These are phyloP conservation scores for Tetrahymena borealis DNA, from an alignment of 73 alveolate genomes.

Conservation along the genomic window DNA sequence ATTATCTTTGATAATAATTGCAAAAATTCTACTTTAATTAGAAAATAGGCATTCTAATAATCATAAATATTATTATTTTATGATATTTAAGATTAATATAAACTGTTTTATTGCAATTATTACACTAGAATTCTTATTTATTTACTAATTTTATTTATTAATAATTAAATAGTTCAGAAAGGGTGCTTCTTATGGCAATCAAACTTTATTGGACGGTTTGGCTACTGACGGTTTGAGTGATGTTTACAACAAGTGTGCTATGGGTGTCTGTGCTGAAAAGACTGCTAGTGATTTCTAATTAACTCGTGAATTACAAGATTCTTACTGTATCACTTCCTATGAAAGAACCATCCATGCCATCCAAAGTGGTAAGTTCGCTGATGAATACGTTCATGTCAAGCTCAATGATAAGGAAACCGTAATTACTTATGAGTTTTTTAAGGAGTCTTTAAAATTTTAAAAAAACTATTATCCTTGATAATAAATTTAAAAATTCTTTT, in stretches of 20 bases:
- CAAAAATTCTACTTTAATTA: no score
- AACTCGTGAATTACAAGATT: slow-evolving; percentile 73
- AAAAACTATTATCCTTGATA: background rate
- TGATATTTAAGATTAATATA: no score
- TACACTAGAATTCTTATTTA: no score
- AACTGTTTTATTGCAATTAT: no score
- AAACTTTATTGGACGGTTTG: slow-evolving; percentile 54
- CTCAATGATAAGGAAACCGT: slow-evolving; percentile 50
- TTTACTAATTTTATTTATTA: no score
- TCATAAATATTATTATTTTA: no score
- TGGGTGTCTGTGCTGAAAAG: slow-evolving; percentile 83
- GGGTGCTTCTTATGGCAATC: slow-evolving; percentile 59
- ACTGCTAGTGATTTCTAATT: slow-evolving; percentile 60
- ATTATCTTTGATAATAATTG: no score
- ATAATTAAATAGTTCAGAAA: slow-evolving; percentile 44
- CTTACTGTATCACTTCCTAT: slow-evolving; percentile 61
- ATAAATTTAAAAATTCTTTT: background rate
- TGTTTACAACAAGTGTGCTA: slow-evolving; percentile 64
- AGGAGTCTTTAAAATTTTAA: no score
- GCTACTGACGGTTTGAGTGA: slow-evolving; percentile 67
- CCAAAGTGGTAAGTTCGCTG: slow-evolving; percentile 52
- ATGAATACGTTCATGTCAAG: slow-evolving; percentile 66
- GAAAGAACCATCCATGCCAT: slow-evolving; percentile 67
- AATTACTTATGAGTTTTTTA: no score
- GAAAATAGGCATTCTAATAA: no score